Conservation (phyloP, 2,329 filamentous ascomycete species). For the Myrmaecium sp. region DNA sequence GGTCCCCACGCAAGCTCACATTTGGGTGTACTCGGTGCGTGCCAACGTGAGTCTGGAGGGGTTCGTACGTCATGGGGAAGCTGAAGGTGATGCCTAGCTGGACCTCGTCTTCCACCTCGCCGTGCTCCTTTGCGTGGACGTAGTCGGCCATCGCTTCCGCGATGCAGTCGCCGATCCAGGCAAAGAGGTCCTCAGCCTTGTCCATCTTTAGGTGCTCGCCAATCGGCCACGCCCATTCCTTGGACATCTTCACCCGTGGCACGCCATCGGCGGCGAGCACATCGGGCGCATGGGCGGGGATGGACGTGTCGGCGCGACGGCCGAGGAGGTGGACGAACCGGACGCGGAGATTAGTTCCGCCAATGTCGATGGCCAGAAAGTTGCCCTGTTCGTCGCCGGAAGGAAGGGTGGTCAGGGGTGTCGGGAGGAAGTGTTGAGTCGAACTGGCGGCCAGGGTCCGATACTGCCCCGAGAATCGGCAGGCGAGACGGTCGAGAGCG, state of each 20-base stretch:
- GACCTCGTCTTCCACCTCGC: constrained; percentile 26
- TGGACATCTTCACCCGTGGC: constrained; percentile 36
- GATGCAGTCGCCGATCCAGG: constrained; percentile 68
- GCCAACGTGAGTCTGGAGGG: not conserved
- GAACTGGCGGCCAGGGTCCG: constrained; percentile 16
- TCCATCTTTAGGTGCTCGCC: constrained; percentile 55
- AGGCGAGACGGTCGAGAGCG: constrained; percentile 17
- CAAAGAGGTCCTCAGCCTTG: constrained; percentile 57
- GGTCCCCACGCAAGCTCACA: too few relatives aligned
- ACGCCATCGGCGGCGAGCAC: constrained; percentile 6
- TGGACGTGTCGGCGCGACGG: constrained; percentile 17
- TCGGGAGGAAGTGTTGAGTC: constrained; percentile 22
- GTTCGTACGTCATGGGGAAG: constrained; percentile 42
- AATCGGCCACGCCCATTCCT: constrained; percentile 62
- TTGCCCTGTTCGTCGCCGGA: constrained; percentile 50
- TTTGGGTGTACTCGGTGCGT: too few relatives aligned
- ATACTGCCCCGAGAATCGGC: constrained; percentile 19
- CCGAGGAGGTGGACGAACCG: constrained; percentile 47
- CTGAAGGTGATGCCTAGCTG: constrained; percentile 53
- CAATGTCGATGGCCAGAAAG: constrained; percentile 29
- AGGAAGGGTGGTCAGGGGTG: constrained; percentile 22
- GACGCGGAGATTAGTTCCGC: constrained; percentile 52
- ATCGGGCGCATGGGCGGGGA: constrained; percentile 5
- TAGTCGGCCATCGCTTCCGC: constrained; percentile 52
- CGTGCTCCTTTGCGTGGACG: constrained; percentile 23